Evolutionary conservation across 305 asterid genomes (phyloP).

Genomic region (Fraxinus paxiana): DNA sequence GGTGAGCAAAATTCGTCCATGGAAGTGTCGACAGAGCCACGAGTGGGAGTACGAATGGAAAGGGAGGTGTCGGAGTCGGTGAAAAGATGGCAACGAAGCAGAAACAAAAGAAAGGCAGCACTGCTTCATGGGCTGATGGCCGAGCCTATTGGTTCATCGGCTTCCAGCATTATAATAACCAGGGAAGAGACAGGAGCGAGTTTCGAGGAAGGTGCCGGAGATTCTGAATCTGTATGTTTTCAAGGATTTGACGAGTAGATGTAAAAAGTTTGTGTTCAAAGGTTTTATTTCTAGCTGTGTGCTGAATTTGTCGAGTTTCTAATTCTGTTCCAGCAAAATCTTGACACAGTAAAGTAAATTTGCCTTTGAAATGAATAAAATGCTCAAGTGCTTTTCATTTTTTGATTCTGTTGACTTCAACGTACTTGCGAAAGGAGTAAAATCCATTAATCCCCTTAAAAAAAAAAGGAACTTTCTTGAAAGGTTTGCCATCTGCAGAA

Average conservation of each 20-base stretch:
- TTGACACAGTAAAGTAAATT: background rate
- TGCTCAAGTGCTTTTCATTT: no score
- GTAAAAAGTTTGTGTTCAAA: background rate
- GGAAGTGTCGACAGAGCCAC: slow-evolving; percentile 13
- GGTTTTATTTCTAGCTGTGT: background rate
- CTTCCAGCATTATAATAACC: slow-evolving; percentile 40
- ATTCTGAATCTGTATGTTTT: slow-evolving; percentile 50
- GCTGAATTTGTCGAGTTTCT: background rate
- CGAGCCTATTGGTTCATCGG: slow-evolving; percentile 24
- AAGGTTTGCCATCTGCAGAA: no score
- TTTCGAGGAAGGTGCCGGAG: slow-evolving; percentile 41
- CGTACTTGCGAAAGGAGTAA: no score
- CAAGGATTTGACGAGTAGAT: slow-evolving; percentile 7
- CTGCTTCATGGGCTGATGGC: slow-evolving; percentile 21
- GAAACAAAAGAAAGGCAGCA: slow-evolving; percentile 52
- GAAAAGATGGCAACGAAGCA: slow-evolving; percentile 47
- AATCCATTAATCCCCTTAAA: no score
- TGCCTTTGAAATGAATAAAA: no score
- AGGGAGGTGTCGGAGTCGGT: slow-evolving; percentile 29
- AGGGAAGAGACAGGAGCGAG: slow-evolving; percentile 28
- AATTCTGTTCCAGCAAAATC: background rate
- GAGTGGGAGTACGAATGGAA: slow-evolving; percentile 1
- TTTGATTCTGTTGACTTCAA: no score
- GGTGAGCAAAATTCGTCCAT: slow-evolving; percentile 3
- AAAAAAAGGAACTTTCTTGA: no score